These are phyloP conservation scores for Erodium maritimum DNA, from an alignment of 345 rosid species.

Conservation along the genomic window DNA sequence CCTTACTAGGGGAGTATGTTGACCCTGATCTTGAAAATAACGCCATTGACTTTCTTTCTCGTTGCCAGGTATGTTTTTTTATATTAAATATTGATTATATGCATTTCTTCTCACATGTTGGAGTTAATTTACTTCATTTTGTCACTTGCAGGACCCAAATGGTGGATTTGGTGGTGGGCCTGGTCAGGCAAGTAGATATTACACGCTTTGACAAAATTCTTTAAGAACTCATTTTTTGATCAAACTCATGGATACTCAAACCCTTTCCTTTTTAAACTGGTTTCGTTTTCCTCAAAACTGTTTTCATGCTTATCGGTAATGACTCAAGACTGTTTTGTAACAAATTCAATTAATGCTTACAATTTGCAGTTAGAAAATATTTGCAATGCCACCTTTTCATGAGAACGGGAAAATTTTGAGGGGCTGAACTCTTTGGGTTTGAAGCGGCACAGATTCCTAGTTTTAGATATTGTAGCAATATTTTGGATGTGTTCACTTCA, in stretches of 20 bases:
- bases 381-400: not conserved
- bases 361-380: not conserved
- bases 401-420: not conserved
- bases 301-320: not conserved
- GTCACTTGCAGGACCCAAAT: conserved; percentile 45
- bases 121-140: too few species aligned
- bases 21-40: conserved; percentile 44
- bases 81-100: not conserved
- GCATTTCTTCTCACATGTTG: too few species aligned
- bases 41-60: conserved; percentile 54
- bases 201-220: not conserved
- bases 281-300: not conserved
- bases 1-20: conserved; percentile 61
- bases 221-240: not conserved
- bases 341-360: not conserved
- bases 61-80: conserved; percentile 51
- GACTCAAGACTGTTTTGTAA: not conserved
- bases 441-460: not conserved
- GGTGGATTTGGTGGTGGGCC: conserved; percentile 99
- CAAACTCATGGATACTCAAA: not conserved
- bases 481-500: too few species aligned
- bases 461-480: not conserved
- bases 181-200: conserved; percentile 67
- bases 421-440: too few species aligned
- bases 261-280: not conserved